phyloP scores from a whole-genome alignment of 2,329 filamentous ascomycete species.

The Hawksworthiomyces lignivorus region DNA sequence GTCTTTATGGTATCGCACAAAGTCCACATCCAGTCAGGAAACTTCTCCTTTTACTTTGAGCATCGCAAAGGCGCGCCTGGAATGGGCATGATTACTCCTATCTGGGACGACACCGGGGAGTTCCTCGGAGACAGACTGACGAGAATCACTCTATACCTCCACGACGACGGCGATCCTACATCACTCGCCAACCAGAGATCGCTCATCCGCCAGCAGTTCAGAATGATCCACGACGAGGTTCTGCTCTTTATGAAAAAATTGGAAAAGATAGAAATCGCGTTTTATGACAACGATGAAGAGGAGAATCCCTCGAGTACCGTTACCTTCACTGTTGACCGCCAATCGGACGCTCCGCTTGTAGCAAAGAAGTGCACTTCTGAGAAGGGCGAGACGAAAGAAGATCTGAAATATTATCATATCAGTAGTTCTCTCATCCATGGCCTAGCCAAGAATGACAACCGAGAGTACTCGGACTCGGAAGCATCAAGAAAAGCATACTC shows the following conservation, averaged over 20 bases:
- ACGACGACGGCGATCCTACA: constrained; percentile 18
- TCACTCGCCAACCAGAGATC: constrained; percentile 12
- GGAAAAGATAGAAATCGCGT: constrained; percentile 22
- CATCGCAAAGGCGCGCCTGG: constrained; percentile 33
- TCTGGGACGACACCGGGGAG: constrained; percentile 27
- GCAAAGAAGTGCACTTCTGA: not conserved
- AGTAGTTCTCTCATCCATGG: constrained; percentile 21
- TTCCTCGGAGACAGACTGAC: constrained; percentile 18
- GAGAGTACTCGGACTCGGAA: constrained; percentile 22
- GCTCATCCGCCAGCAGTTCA: constrained; percentile 26
- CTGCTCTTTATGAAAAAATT: constrained; percentile 37
- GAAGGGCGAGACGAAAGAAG: not conserved
- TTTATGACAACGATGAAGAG: constrained; percentile 23
- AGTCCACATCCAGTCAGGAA: constrained; percentile 36
- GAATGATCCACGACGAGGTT: constrained; percentile 28
- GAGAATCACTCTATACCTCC: constrained; percentile 30
- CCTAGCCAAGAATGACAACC: constrained; percentile 28
- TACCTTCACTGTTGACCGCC: not conserved
- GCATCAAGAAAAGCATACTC: constrained; percentile 17
- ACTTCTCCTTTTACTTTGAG: constrained; percentile 36
- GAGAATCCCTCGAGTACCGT: not conserved
- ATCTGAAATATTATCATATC: constrained; percentile 20
- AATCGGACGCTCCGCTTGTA: not conserved
- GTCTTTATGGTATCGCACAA: constrained; percentile 39
- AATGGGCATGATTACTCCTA: constrained; percentile 42